These are phyloP conservation scores for Tubosaeta brunneosetosa DNA, from an alignment of 768 basidiomycete genomes.

Conservation along the genomic window DNA sequence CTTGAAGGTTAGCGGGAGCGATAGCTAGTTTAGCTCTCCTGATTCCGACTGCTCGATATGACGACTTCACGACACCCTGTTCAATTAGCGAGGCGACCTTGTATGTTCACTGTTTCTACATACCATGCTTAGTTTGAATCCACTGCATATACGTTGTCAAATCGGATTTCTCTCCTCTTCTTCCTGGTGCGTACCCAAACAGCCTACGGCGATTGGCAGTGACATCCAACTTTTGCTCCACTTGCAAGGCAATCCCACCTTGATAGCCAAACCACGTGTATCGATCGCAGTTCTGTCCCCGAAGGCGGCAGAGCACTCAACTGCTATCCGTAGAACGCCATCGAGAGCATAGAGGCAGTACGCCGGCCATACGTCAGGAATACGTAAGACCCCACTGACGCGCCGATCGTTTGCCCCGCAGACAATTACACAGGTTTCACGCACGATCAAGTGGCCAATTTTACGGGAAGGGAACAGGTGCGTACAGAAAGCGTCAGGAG, in stretches of 20 bases:
- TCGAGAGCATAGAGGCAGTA: conserved; percentile 28
- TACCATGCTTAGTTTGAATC: too few relatives aligned
- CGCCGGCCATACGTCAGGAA: conserved; percentile 38
- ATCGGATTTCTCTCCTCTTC: neutral
- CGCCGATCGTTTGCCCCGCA: conserved; percentile 40
- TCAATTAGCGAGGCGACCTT: too few relatives aligned
- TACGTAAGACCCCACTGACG: conserved; percentile 36
- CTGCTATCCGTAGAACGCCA: conserved; percentile 33
- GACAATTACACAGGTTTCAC: conserved; percentile 15
- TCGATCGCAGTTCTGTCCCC: conserved; percentile 35
- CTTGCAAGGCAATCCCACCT: conserved; percentile 38
- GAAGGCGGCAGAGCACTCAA: conserved; percentile 33
- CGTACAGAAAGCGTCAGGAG: conserved; percentile 26
- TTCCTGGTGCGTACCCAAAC: neutral
- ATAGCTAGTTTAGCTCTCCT: too few relatives aligned
- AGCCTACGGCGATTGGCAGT: neutral
- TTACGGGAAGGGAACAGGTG: neutral
- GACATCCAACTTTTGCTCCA: conserved; percentile 1
- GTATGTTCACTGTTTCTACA: too few relatives aligned
- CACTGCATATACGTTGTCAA: neutral
- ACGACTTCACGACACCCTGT: too few relatives aligned
- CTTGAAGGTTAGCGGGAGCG: too few relatives aligned
- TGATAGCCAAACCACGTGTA: conserved; percentile 57
- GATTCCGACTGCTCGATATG: too few relatives aligned
- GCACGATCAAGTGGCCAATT: too few relatives aligned